Evolutionary conservation across 1,284 basidiomycete genomes (phyloP).

Genomic region (Afroboletus lepidellus): DNA sequence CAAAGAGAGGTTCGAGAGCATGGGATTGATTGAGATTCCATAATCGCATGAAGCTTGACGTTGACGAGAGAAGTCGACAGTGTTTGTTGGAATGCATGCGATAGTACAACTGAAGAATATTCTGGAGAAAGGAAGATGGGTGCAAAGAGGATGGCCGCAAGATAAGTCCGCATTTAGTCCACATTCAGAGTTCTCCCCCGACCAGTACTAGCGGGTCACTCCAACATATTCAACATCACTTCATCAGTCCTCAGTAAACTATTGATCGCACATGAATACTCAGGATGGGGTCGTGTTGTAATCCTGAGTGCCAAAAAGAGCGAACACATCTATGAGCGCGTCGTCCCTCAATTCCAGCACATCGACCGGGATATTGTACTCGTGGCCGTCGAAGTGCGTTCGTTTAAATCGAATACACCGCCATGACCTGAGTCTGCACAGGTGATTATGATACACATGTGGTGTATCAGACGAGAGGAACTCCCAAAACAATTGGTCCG

Average conservation of each 20-base stretch:
- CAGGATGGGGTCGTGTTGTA: conserved; percentile 97
- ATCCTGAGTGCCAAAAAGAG: conserved; percentile 92
- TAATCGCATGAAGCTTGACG: too few relatives aligned
- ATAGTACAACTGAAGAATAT: too few relatives aligned
- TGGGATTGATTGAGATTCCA: too few relatives aligned
- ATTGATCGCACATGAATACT: conserved; percentile 94
- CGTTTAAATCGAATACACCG: conserved; percentile 3
- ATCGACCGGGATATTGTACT: conserved; percentile 94
- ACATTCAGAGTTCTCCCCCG: too few relatives aligned
- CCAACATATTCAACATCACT: conserved; percentile 83
- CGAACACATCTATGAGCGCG: conserved; percentile 98
- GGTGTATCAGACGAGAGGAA: conserved; percentile 79
- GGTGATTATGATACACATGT: conserved; percentile 98
- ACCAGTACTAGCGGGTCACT: too few relatives aligned
- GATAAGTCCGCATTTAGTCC: too few relatives aligned
- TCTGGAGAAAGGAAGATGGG: too few relatives aligned
- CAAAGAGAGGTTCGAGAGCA: too few relatives aligned
- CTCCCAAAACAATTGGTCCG: conserved; percentile 84
- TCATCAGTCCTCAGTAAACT: conserved; percentile 83
- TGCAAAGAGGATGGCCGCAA: too few relatives aligned
- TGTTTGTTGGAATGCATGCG: too few relatives aligned
- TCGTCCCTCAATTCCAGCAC: conserved; percentile 98
- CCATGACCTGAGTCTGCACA: conserved; percentile 30
- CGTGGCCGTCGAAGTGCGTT: conserved; percentile 84
- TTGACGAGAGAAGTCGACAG: too few relatives aligned